Percentiles rank a stretch among this genome's conserved stretches.
Conservation (phyloP, 1,139 yeast genomes). For the Arxiozyma slooffiae region DNA sequence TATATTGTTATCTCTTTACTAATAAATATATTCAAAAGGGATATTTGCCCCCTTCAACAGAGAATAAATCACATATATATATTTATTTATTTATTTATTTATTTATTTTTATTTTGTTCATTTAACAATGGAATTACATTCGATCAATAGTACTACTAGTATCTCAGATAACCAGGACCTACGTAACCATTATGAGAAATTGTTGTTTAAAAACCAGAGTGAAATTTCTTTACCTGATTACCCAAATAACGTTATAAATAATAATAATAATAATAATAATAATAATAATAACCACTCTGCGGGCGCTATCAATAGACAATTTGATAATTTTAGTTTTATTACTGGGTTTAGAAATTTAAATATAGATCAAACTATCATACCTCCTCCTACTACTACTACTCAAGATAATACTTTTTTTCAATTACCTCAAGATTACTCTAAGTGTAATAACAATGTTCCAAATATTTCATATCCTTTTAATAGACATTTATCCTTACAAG, state of each 20-base stretch:
- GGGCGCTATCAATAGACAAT: slow-evolving; percentile 1
- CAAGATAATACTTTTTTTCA: not conserved
- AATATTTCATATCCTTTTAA: not conserved
- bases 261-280: not conserved
- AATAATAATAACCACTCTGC: not conserved
- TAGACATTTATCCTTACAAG: not conserved
- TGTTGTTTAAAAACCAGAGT: slow-evolving; percentile 25
- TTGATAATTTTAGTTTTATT: slow-evolving; percentile 18
- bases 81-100: too few relatives aligned
- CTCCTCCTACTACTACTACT: not conserved
- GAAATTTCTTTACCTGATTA: slow-evolving; percentile 27
- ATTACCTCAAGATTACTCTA: not conserved
- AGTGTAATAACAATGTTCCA: not conserved
- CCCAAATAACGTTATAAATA: slow-evolving; percentile 12
- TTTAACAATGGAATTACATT: slow-evolving; percentile 17
- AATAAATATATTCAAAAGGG: too few relatives aligned
- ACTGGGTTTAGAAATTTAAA: slow-evolving; percentile 18
- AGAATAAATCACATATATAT: too few relatives aligned
- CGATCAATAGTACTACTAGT: slow-evolving; percentile 26
- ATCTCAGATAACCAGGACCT: slow-evolving; percentile 27
- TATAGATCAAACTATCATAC: not conserved
- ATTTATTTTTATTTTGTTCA: too few relatives aligned
- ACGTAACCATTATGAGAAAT: slow-evolving; percentile 26
- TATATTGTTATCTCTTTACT: not conserved
- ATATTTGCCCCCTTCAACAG: too few relatives aligned